Base-by-base conservation (phyloP, 1,284 basidiomycete genomes). In the Boletus mariae region DNA sequence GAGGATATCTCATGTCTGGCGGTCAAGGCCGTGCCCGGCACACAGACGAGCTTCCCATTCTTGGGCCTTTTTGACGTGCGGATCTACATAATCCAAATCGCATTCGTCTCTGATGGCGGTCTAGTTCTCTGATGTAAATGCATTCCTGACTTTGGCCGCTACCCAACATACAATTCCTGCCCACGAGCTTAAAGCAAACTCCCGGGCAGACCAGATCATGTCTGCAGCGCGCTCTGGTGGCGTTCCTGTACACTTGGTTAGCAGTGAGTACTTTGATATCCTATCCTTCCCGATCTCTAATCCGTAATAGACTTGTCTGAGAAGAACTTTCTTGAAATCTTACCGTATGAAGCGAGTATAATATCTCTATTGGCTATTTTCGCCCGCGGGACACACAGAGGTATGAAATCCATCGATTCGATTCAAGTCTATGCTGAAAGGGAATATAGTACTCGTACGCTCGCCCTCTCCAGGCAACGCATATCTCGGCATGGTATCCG, bases 71-170 rank as follows among this genome's bases (percentile, higher is more conserved):
- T 91, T 60, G 89, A 91, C 68, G 89, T 91, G 61, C 52, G 84
- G 69, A 2, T 50, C 31, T 47, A 45, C 48, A 45, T 34, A 41
- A 29, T 17, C 5, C 17, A 12, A 12, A 41, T 43, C 4, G 0
- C 25, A 11, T 44, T 10, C 13, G 49, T 48, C 17, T 57, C 51
- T 68, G 42, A 69, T 15, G 7, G n/a, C 9, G 5, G 2, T 35
- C 45, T 59, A 91, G 88, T 90, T 82, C 60, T 83, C 88, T 13
- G 88, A 91, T 62, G 85, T 91, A 23, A 91, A 91, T 62, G 86
- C 88, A 20, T 91, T 91, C 62, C 70, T 91, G 57, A 88, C 85
- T 1, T 73, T 91, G 41, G 88, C 88, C 6, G 88, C 89, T 7
- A 90, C 86, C 5, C 75, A 83, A 40, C 87, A 90, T 64, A 85